Conservation (phyloP, 352 stramenopile species). For the Thalassiosira mediterranea region DNA sequence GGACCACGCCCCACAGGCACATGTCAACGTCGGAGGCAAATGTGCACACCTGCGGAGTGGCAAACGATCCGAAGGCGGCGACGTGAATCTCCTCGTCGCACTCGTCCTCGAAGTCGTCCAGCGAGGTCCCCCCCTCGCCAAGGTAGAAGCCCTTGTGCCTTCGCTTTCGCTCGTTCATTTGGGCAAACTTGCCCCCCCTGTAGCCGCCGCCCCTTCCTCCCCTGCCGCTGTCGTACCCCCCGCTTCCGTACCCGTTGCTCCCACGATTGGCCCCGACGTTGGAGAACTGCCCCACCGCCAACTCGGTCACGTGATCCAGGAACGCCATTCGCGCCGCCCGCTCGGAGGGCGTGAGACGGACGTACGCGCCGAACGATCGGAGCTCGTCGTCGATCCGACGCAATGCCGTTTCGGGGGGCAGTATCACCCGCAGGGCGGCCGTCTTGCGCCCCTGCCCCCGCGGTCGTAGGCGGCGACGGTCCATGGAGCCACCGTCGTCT, state of each 20-base stretch:
- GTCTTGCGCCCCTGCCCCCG: neutral
- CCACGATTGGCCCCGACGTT: neutral
- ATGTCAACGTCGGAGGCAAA: conserved; percentile 78
- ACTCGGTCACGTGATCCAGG: conserved; percentile 49
- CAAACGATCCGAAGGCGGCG: conserved; percentile 77
- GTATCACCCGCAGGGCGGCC: neutral
- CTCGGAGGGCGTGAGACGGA: conserved; percentile 60
- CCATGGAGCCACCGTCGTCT: neutral
- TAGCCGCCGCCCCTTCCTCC: conserved; percentile 4
- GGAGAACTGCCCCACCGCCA: conserved; percentile 15
- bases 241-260: neutral
- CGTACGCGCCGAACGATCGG: conserved; percentile 65
- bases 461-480: neutral
- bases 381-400: conserved; percentile 63
- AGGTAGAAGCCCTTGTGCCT: neutral
- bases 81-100: conserved; percentile 27
- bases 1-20: conserved; percentile 68
- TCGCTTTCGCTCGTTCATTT: neutral
- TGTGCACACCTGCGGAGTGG: conserved; percentile 59
- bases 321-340: conserved; percentile 41
- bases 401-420: conserved; percentile 34
- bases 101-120: neutral
- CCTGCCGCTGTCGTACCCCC: conserved; percentile 6
- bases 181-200: conserved; percentile 2
- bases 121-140: neutral